These are phyloP conservation scores for Verticillium nubilum DNA, from an alignment of 2,329 filamentous ascomycete species.

Conservation along the genomic window DNA sequence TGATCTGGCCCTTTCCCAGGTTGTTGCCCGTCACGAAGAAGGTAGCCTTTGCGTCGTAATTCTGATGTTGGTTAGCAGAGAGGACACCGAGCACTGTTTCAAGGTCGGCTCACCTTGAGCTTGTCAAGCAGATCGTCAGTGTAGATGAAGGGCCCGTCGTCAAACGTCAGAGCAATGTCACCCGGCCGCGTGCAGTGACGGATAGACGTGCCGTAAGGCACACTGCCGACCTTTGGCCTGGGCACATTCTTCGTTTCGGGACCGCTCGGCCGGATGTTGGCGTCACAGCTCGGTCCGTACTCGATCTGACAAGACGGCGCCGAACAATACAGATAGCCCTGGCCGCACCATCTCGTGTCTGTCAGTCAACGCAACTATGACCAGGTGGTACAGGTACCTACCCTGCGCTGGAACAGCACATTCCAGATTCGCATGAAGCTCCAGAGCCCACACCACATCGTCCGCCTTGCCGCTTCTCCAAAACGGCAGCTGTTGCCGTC, in stretches of 20 bases:
- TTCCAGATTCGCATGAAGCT: conserved; percentile 23
- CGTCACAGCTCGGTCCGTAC: conserved; percentile 57
- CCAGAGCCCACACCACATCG: conserved; percentile 34
- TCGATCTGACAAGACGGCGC: conserved; percentile 57
- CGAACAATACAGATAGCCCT: conserved; percentile 49
- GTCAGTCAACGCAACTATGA: not conserved
- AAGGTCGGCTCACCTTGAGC: conserved; percentile 30
- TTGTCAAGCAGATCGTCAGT: conserved; percentile 35
- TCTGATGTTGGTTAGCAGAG: conserved; percentile 11
- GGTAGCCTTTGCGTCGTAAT: conserved; percentile 58
- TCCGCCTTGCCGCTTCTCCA: conserved; percentile 33
- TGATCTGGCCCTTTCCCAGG: conserved; percentile 38
- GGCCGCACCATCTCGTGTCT: conserved; percentile 47
- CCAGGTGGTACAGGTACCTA: conserved; percentile 15
- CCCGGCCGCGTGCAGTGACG: conserved; percentile 51
- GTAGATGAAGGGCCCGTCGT: conserved; percentile 39
- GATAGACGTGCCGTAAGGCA: conserved; percentile 52
- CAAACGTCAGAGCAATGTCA: conserved; percentile 44
- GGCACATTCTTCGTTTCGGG: conserved; percentile 46
- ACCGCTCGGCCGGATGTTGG: conserved; percentile 46
- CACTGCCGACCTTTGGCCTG: conserved; percentile 45
- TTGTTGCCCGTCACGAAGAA: conserved; percentile 52
- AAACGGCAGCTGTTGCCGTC: not conserved
- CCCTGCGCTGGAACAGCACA: conserved; percentile 39
- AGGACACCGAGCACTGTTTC: not conserved